Evolutionary conservation across 202 grass and related monocot genomes (phyloP), one percentile per base, ranked within the genome.

Genomic region (Digitaria exilis): DNA sequence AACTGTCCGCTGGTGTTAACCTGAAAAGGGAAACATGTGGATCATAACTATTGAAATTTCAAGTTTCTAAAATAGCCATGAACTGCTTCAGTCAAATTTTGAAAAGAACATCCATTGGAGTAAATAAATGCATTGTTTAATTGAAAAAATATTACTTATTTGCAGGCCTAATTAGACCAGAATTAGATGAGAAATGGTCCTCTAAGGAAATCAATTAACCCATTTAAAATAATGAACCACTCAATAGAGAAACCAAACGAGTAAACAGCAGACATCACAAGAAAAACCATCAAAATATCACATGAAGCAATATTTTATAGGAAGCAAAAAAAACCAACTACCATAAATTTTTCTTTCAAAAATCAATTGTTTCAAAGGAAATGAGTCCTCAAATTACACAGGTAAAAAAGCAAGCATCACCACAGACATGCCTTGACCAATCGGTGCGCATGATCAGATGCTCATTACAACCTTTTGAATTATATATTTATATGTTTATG

Each of bases 1-100:
- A 97, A 97, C 80, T 91, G 88, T 43, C 91, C 84, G 21, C 94
- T 91, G 30, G 84, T 82, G 80, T 97, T 97, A 63, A 97, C 94
- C 94, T 97, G 89, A 75, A 88, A 90, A 82, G 84, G 11, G 24
- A 7, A 82, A 69, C 19, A 79, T 16, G 44, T 49, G 54, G 15
- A 64, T 65, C 41, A 55, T 46, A 31, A 52, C 34, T 48, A 62
- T 68, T 73, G 14, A 51, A 52, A 78, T 1, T n/a, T 69, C 12
- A 41, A 67, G 30, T 74, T 44, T 42, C 31, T 57, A 72, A 72
- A 79, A 41, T 30, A 73, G 59, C 21, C 48, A 48, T 26, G 4
- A 55, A 51, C 6, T 52, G 24, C 49, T 74, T 80, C 45, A 71
- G 16, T 67, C 2, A 43, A 15, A 25, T 73, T 52, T 34, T 24